Conservation (phyloP, 805 yeast genomes). For the Grigorovia yakushimaensis region DNA sequence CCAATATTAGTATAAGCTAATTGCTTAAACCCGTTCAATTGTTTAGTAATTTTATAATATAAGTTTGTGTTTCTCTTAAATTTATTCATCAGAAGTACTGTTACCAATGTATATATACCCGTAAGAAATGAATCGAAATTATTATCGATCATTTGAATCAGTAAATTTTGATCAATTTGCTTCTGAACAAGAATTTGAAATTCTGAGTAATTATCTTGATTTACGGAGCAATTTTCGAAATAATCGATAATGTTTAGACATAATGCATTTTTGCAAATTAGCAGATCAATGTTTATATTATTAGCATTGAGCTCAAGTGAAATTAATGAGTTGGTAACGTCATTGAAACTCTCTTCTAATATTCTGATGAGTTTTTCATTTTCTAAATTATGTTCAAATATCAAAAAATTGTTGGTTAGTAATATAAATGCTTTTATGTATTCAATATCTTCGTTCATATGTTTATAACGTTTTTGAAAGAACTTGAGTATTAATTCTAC, state of each 20-base stretch:
- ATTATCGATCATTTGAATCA: not conserved
- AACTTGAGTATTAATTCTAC: not conserved
- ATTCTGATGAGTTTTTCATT: not conserved
- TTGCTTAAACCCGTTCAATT: not conserved
- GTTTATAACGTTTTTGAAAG: not conserved
- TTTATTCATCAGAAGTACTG: not conserved
- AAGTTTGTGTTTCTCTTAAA: not conserved
- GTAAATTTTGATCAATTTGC: not conserved
- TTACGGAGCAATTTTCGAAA: not conserved
- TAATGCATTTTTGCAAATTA: constrained; percentile 1
- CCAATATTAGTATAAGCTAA: not conserved
- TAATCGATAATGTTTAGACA: constrained; percentile 1
- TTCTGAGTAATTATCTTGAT: not conserved
- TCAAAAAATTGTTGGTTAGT: not conserved
- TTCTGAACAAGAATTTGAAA: not conserved
- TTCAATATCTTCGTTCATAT: not conserved
- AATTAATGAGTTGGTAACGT: not conserved
- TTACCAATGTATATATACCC: not conserved
- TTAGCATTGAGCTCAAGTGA: not conserved
- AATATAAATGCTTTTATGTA: not conserved
- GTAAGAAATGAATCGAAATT: not conserved
- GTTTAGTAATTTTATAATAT: not conserved
- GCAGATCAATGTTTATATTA: not conserved
- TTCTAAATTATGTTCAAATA: not conserved
- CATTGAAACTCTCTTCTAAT: not conserved